Evolutionary conservation across 2,329 filamentous ascomycete genomes (phyloP).

Genomic region (Mariannaea elegans): DNA sequence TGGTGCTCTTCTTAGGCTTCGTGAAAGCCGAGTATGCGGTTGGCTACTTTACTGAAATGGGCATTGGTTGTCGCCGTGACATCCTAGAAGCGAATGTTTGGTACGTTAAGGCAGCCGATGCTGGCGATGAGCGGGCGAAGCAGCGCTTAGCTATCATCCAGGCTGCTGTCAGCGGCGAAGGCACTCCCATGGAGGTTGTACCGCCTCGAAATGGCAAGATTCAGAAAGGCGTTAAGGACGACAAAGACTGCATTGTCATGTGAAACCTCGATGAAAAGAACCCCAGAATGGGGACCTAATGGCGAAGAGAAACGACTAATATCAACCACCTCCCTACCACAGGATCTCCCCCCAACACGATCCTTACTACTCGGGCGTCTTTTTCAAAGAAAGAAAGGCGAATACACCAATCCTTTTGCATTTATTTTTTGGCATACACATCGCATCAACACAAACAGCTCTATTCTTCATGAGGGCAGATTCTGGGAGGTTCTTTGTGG

Average conservation of each 20-base stretch:
- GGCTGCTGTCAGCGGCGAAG: conserved; percentile 73
- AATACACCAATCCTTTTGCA: conserved; percentile 15
- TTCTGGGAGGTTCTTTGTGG: conserved; percentile 27
- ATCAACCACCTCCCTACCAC: conserved; percentile 23
- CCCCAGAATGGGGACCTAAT: conserved; percentile 16
- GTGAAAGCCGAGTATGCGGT: conserved; percentile 90
- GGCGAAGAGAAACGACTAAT: conserved; percentile 33
- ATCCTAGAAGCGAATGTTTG: conserved; percentile 97
- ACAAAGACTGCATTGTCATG: conserved; percentile 69
- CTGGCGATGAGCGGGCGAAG: conserved; percentile 89
- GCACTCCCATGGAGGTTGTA: conserved; percentile 65
- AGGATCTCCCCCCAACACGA: conserved; percentile 5
- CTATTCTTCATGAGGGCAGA: conserved; percentile 15
- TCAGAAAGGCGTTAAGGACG: conserved; percentile 58
- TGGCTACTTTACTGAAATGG: conserved; percentile 98
- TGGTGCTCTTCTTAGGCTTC: conserved; percentile 56
- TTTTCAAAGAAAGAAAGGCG: conserved; percentile 14
- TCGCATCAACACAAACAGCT: conserved; percentile 20
- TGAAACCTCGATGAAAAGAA: conserved; percentile 40
- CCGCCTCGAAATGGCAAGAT: conserved; percentile 61
- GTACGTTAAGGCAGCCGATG: conserved; percentile 95
- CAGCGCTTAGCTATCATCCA: conserved; percentile 87
- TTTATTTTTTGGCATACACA: conserved; percentile 30
- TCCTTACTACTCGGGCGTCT: conserved; percentile 15
- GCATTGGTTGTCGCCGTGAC: conserved; percentile 93